These are phyloP conservation scores for Coemansia brasiliensis DNA, from an alignment of 192 early-diverging fungal species.

Conservation along the genomic window DNA sequence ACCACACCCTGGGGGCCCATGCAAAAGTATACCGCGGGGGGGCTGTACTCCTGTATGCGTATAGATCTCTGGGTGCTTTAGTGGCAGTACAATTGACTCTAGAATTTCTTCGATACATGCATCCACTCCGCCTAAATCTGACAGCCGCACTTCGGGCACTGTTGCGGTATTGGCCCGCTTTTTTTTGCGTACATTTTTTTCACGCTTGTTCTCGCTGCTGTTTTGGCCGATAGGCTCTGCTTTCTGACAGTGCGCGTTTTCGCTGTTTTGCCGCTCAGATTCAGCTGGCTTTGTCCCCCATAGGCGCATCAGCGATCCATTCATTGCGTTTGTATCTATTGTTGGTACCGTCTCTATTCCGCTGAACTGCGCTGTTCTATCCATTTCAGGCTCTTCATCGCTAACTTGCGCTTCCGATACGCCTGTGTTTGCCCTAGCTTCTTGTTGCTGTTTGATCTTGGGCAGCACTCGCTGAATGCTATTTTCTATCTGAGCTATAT, in stretches of 20 bases:
- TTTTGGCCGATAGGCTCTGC: background rate
- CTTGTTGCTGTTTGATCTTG: conserved; percentile 12
- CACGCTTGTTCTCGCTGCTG: background rate
- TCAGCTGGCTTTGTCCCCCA: conserved; percentile 22
- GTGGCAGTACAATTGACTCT: conserved; percentile 89
- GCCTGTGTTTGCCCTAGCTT: background rate
- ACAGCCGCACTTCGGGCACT: conserved; percentile 61
- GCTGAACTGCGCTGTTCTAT: conserved; percentile 25
- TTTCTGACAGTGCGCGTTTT: no score
- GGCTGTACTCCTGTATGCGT: conserved; percentile 90
- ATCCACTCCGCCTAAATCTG: conserved; percentile 91
- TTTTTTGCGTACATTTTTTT: conserved; percentile 10
- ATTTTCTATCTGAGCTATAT: conserved; percentile 19
- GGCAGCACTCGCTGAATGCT: conserved; percentile 40
- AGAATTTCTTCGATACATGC: conserved; percentile 85
- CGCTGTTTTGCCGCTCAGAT: conserved; percentile 10
- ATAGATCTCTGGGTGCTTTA: conserved; percentile 92
- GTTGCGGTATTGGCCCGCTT: conserved; percentile 19
- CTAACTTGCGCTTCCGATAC: conserved; percentile 9
- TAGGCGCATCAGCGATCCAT: conserved; percentile 41
- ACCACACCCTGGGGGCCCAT: conserved; percentile 96
- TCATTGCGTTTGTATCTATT: conserved; percentile 47
- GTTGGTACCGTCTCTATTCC: conserved; percentile 33
- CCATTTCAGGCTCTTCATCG: conserved; percentile 32
- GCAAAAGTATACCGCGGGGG: conserved; percentile 89